Evolutionary conservation across 192 early-diverging fungal genomes (phyloP).

Genomic region (Backusella psychrophila): DNA sequence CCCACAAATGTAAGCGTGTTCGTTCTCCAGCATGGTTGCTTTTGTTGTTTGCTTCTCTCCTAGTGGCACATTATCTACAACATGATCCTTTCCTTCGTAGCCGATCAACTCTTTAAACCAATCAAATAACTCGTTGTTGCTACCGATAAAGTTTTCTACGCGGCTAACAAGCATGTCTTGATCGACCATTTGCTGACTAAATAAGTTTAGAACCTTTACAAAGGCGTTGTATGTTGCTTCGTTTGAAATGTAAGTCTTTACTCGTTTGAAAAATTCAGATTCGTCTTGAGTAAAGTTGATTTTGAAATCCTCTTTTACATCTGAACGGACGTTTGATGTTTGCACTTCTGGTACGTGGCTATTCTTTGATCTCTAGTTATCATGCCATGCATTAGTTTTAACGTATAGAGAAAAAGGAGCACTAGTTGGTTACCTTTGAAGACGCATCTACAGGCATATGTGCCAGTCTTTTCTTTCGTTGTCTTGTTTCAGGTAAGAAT

Average conservation of each 20-base stretch:
- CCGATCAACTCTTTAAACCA: conserved; percentile 92
- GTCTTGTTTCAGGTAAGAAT: conserved; percentile 78
- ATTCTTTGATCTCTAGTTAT: conserved; percentile 4
- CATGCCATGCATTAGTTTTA: background rate
- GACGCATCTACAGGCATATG: background rate
- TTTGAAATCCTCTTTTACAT: background rate
- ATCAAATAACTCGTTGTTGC: conserved; percentile 80
- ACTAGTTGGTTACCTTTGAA: background rate
- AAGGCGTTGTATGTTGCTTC: conserved; percentile 93
- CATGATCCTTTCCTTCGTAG: conserved; percentile 71
- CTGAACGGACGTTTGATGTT: conserved; percentile 13
- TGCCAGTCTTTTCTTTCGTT: conserved; percentile 8
- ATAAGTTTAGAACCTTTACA: conserved; percentile 91
- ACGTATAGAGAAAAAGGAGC: background rate
- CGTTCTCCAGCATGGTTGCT: background rate
- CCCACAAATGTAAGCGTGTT: conserved; percentile 49
- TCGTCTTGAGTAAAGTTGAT: conserved; percentile 66
- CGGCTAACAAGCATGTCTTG: conserved; percentile 82
- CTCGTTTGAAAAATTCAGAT: conserved; percentile 90
- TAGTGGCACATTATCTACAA: conserved; percentile 64
- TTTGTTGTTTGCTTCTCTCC: conserved; percentile 14
- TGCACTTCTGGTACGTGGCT: background rate
- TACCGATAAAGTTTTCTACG: conserved; percentile 82
- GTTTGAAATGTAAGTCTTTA: conserved; percentile 81
- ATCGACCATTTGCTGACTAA: conserved; percentile 93